Evolutionary conservation across 495 filamentous ascomycete species (phyloP), one percentile per base, ranked within the genome.

Genomic region (Penicillium nucicola): DNA sequence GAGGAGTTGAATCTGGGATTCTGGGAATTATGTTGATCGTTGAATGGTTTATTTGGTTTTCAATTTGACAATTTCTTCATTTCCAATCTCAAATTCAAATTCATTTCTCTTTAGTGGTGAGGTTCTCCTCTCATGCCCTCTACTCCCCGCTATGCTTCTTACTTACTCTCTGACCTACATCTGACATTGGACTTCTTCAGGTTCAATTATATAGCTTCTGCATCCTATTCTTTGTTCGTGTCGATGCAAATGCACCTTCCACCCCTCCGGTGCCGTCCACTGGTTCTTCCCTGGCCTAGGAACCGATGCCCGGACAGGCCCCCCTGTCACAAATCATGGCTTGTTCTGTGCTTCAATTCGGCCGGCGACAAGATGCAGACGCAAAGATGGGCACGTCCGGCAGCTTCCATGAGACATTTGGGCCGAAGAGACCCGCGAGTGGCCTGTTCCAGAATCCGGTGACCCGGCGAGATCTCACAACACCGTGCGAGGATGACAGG

Each of bases 361-460:
- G 38, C 57, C 50, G 41, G 30, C 42, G 37, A 48, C 37, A 43
- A 42, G 39, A 25, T 58, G 55, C 61, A 64, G 55, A 58, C 54
- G 54, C 55, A 64, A 20, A 50, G 52, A 47, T 46, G 42, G 28
- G 48, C 46, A 58, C 49, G 58, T 62, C 59, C 59, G 50, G 59
- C 56, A 55, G 52, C 56, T 59, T 64, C 58, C 60, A 64, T 60
- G 56, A 60, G 58, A 61, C 56, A 57, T 60, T 62, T 65, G 43
- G 53, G 47, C 58, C 56, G 56, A 60, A 57, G 40, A 55, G 39
- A 43, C 44, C 44, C 45, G 50, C 60, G 52, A 64, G 60, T 64
- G 58, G 59, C 57, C 62, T 57, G 54, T 57, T 62, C 52, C 43
- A 61, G 46, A 65, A 64, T 67, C 63, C 56, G 65, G 61, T 65